These are phyloP conservation scores for Escovopsis sp. DNA, from an alignment of 2,329 filamentous ascomycete species.

Conservation along the genomic window DNA sequence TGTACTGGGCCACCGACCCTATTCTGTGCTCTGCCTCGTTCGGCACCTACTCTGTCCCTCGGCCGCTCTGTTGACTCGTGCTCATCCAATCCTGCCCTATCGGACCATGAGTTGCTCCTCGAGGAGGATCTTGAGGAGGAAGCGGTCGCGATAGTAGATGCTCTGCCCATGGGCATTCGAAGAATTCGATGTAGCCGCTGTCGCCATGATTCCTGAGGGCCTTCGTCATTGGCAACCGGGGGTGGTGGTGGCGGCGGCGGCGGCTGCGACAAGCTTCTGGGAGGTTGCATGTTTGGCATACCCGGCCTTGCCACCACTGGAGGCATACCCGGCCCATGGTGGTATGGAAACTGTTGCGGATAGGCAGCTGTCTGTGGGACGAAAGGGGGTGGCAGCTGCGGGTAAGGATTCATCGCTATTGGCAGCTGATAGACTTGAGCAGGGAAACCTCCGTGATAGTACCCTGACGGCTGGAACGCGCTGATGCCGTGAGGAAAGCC, in stretches of 20 bases:
- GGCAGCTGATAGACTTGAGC: not conserved
- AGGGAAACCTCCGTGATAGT: not conserved
- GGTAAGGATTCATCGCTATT: not conserved
- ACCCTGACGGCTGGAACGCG: conserved; percentile 3
- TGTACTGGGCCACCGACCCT: not conserved
- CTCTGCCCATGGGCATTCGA: conserved; percentile 17
- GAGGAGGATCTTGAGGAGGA: conserved; percentile 10
- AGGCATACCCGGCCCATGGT: not conserved
- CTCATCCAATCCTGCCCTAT: not conserved
- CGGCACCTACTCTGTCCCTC: not conserved
- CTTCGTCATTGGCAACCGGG: not conserved
- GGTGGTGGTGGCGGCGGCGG: not conserved
- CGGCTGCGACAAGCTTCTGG: too few relatives aligned
- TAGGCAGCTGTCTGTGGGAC: too few relatives aligned
- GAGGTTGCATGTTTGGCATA: not conserved
- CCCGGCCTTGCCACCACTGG: not conserved
- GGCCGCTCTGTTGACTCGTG: not conserved
- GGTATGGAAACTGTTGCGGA: not conserved
- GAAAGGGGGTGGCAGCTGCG: not conserved
- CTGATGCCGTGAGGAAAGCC: conserved; percentile 1
- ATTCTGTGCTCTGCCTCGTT: too few relatives aligned
- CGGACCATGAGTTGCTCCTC: not conserved
- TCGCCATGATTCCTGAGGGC: conserved; percentile 13
- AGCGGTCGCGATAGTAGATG: conserved; percentile 21
- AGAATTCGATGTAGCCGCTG: conserved; percentile 15